Evolutionary conservation across 208 protist species (phyloP).

Genomic region (Vickermania spadyakhi): DNA sequence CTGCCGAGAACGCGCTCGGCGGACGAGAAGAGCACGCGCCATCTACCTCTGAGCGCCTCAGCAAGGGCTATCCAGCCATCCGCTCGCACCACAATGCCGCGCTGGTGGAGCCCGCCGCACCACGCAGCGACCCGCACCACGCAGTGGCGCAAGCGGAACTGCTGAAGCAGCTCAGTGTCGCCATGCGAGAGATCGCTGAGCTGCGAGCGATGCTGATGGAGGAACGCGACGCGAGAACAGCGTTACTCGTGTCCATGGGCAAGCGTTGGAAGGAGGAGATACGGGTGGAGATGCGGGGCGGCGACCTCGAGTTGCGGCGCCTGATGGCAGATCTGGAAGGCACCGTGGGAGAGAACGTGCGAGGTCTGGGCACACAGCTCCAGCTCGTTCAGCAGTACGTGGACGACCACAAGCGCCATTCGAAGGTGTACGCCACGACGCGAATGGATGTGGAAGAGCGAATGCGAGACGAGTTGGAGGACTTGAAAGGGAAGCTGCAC

Average conservation of each 20-base stretch:
- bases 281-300: constrained; percentile 47
- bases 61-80: background rate
- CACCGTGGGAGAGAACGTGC: constrained; percentile 18
- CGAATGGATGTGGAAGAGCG: constrained; percentile 38
- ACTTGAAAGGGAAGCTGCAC: constrained; percentile 34
- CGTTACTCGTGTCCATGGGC: constrained; percentile 38
- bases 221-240: constrained; percentile 55
- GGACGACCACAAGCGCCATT: constrained; percentile 28
- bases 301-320: constrained; percentile 32
- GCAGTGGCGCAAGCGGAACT: constrained; percentile 14
- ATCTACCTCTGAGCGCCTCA: background rate
- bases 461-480: constrained; percentile 55
- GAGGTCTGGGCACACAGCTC: constrained; percentile 20
- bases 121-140: background rate
- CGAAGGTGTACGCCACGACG: constrained; percentile 24
- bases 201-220: constrained; percentile 46
- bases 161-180: constrained; percentile 43
- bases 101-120: background rate
- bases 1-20: constrained; percentile 47
- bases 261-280: constrained; percentile 72
- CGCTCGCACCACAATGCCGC: too few species aligned
- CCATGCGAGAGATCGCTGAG: constrained; percentile 40
- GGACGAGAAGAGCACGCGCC: background rate
- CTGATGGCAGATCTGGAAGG: constrained; percentile 39
- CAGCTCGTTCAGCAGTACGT: constrained; percentile 37